phyloP scores from a whole-genome alignment of 2,329 filamentous ascomycete species.

The Pseudogymnoascus sp. region DNA sequence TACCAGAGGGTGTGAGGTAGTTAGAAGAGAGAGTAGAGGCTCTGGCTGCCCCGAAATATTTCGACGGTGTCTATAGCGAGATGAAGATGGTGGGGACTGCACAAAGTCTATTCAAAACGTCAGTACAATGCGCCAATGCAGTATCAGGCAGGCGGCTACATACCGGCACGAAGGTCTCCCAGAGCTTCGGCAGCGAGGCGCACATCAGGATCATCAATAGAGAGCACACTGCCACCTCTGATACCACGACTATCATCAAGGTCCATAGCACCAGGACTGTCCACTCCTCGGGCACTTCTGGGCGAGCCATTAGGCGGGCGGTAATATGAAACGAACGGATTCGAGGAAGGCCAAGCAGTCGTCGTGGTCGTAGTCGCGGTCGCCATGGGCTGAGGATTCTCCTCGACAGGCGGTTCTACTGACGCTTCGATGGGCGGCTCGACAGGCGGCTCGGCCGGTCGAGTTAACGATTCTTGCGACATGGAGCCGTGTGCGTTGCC shows the following conservation, averaged over 20 bases:
- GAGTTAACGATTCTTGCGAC: background rate
- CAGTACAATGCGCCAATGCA: constrained; percentile 11
- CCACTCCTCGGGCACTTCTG: constrained; percentile 9
- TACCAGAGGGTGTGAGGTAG: constrained; percentile 78
- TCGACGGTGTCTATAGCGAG: constrained; percentile 9
- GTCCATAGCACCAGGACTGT: constrained; percentile 26
- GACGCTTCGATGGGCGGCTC: background rate
- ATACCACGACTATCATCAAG: constrained; percentile 25
- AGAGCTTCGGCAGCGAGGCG: constrained; percentile 67
- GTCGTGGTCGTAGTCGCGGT: background rate
- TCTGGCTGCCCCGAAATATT: constrained; percentile 45
- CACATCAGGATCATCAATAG: constrained; percentile 59
- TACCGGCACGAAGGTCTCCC: constrained; percentile 67
- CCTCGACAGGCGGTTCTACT: background rate
- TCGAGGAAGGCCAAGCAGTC: background rate
- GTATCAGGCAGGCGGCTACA: constrained; percentile 22
- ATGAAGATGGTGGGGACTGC: constrained; percentile 47
- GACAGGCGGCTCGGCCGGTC: constrained; percentile 1
- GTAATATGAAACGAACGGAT: background rate
- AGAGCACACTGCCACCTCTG: constrained; percentile 28
- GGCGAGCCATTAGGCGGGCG: background rate
- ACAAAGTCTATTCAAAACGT: constrained; percentile 49
- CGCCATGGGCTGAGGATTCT: background rate
- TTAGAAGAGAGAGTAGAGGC: constrained; percentile 77
- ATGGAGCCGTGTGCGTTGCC: background rate